Evolutionary conservation across 2,329 filamentous ascomycete genomes (phyloP), one percentile per base, ranked within the genome.

Genomic region (Orbilia ellipsospora): DNA sequence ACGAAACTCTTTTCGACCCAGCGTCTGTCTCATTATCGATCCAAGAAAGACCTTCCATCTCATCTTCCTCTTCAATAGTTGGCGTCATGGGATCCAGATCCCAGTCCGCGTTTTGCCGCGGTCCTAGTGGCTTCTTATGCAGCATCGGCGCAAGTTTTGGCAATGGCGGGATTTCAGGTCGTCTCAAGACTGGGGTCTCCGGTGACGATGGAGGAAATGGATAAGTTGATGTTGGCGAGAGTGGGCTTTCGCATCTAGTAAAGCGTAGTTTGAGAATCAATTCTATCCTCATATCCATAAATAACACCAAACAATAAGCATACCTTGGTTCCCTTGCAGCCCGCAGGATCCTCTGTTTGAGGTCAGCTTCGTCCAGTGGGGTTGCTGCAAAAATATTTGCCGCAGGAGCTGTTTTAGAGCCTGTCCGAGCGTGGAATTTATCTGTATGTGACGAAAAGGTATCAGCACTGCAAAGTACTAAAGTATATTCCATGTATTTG

Each of bases 311-410:
- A 67, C 56, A 56, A n/a, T 64, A 15, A 16, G 44, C 59, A 42
- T 75, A 75, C 64, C 72, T 75, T 55, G 64, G 64, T 61, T 75
- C 72, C 54, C 57, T 75, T 52, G 72, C 72, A 42, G 72, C 72
- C 48, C 69, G 72, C 18, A 75, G 64, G 42, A 75, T 75, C 42
- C 64, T 63, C 48, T 75, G 72, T 64, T 63, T 75, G 26, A 75
- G 60, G 51, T 75, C 72, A 59, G 57, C 72, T 56, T 75, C 72
- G 48, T 75, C 69, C 54, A 75, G 55, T 50, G 60, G 65, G 60
- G 64, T 28, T 55, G 64, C 40, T 48, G 45, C 52, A 64, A 26
- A 42, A 51, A 23, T 62, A 59, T 54, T 64, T 59, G 59, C 50
- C 40, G 64, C 60, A 55, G 59, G 51, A 61, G 60, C 64, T n/a